These are phyloP conservation scores for Curvularia spicifera DNA, from an alignment of 2,329 filamentous ascomycete species.

Conservation along the genomic window DNA sequence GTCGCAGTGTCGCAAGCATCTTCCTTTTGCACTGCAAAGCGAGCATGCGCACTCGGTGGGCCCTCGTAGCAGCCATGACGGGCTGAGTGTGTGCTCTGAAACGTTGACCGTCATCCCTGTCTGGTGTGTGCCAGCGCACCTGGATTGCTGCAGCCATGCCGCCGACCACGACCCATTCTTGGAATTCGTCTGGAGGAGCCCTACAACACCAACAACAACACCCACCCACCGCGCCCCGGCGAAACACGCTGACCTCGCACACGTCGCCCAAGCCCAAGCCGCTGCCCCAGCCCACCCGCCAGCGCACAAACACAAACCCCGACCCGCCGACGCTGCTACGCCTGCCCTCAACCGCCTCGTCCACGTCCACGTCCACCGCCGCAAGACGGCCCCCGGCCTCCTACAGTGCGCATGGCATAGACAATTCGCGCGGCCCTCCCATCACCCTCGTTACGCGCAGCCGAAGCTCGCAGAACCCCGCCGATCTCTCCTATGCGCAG, in stretches of 20 bases:
- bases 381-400: slow-evolving; percentile 55
- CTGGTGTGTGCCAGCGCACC: slow-evolving; percentile 29
- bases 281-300: slow-evolving; percentile 24
- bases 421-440: slow-evolving; percentile 58
- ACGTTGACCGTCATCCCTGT: slow-evolving; percentile 27
- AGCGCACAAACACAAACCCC: slow-evolving; percentile 36
- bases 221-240: slow-evolving; percentile 14
- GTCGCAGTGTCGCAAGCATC: slow-evolving; percentile 5
- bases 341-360: slow-evolving; percentile 39
- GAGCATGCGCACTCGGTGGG: slow-evolving; percentile 25
- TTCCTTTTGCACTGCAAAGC: slow-evolving; percentile 15
- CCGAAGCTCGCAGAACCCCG: slow-evolving; percentile 31
- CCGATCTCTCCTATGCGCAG: slow-evolving; percentile 39
- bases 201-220: slow-evolving; percentile 16
- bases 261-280: slow-evolving; percentile 20
- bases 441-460: slow-evolving; percentile 56
- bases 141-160: slow-evolving; percentile 23
- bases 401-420: slow-evolving; percentile 58
- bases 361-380: slow-evolving; percentile 34
- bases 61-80: slow-evolving; percentile 30
- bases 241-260: slow-evolving; percentile 19
- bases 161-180: slow-evolving; percentile 20
- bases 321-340: slow-evolving; percentile 38
- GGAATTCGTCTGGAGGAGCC: slow-evolving; percentile 24
- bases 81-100: slow-evolving; percentile 23